Conservation (phyloP, 2,329 filamentous ascomycete genomes). For the Colletotrichum endophyticum region DNA sequence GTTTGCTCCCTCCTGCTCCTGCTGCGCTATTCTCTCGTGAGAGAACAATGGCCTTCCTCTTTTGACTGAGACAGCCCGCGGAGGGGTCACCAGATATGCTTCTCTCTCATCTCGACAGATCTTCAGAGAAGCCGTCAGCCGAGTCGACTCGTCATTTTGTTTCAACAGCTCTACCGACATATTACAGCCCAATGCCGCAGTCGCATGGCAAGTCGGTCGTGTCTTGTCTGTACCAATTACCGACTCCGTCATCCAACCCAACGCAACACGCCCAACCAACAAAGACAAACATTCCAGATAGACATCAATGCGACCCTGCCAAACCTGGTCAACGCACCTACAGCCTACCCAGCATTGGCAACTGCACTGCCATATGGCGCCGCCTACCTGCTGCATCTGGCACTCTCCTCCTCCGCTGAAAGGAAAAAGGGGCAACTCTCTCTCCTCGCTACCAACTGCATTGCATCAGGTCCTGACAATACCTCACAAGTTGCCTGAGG, state of each 20-base stretch:
- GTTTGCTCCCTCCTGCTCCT: not conserved
- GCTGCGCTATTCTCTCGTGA: not conserved
- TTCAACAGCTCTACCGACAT: not conserved
- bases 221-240: not conserved
- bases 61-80: not conserved
- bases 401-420: not conserved
- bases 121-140: not conserved
- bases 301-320: not conserved
- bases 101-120: not conserved
- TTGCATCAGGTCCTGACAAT: not conserved
- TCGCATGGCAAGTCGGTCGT: not conserved
- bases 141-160: not conserved
- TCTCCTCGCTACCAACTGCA: not conserved
- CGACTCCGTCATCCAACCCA: not conserved
- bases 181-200: not conserved
- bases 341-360: not conserved
- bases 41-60: not conserved
- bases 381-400: not conserved
- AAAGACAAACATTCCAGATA: slow-evolving; percentile 1
- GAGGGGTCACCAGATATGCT: not conserved
- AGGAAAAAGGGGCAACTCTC: not conserved
- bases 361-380: not conserved
- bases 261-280: not conserved
- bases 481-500: not conserved
- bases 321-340: not conserved